phyloP scores from a whole-genome alignment of 345 rosid species.

The Citrus unshiu region DNA sequence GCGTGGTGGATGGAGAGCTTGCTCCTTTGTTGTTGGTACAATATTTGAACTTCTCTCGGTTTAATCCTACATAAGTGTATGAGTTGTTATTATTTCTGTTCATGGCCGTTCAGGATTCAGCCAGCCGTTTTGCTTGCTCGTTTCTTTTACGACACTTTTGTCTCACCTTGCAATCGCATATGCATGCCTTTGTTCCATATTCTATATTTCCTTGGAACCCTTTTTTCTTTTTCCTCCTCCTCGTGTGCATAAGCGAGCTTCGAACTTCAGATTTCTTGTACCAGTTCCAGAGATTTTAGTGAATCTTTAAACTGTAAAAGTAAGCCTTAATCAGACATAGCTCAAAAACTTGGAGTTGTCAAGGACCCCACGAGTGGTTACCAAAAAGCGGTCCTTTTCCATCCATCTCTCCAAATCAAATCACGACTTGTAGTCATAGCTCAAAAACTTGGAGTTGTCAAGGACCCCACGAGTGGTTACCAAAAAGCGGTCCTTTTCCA shows the following conservation, averaged over 20 bases:
- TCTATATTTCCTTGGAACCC: background rate
- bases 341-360: background rate
- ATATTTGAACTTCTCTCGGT: background rate
- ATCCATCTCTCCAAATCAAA: too few relatives aligned
- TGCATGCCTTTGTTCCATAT: background rate
- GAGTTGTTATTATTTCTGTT: background rate
- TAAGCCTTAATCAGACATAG: background rate
- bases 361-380: background rate
- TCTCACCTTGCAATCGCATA: background rate
- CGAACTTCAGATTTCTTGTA: background rate
- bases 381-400: too few relatives aligned
- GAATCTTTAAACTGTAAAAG: background rate
- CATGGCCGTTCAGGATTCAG: background rate
- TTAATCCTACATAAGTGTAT: background rate
- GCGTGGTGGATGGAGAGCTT: slow-evolving; percentile 89
- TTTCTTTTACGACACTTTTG: background rate
- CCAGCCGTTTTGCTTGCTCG: background rate
- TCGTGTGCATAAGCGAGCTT: too few relatives aligned
- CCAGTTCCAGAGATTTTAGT: too few relatives aligned
- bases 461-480: background rate
- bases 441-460: too few relatives aligned
- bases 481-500: background rate
- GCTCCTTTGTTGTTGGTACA: slow-evolving; percentile 77
- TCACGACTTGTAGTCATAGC: too few relatives aligned
- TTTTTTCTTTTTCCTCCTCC: background rate